A percentile compares a stretch with the other conserved stretches of the same genome.
Evolutionary conservation across 495 filamentous ascomycete species (phyloP).

Genomic region (Rhypophila decipiens): DNA sequence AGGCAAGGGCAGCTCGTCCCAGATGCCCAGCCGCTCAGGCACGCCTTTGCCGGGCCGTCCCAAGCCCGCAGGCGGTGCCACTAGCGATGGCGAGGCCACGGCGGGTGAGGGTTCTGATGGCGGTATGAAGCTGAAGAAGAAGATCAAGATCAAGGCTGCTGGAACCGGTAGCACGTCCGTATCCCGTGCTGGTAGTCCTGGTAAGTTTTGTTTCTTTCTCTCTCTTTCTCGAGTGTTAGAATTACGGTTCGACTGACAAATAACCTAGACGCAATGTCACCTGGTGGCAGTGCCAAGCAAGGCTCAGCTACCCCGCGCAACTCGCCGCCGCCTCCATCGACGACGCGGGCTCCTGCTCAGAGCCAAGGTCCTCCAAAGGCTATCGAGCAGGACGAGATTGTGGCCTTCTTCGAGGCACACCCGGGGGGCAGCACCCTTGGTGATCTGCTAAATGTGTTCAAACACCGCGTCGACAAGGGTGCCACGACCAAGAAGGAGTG

Average conservation of each 20-base stretch:
- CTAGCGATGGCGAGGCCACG: constrained; percentile 74
- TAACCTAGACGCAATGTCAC: too few species aligned
- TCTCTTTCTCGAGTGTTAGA: neutral
- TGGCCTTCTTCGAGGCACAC: constrained; percentile 44
- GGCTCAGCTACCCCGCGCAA: constrained; percentile 17
- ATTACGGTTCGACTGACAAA: too few species aligned
- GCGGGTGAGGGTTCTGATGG: constrained; percentile 72
- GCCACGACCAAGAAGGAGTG: constrained; percentile 40
- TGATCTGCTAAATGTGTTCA: constrained; percentile 57
- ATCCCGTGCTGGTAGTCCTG: constrained; percentile 48
- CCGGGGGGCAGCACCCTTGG: constrained; percentile 41
- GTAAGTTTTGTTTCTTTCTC: constrained; percentile 11
- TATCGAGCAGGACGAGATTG: constrained; percentile 55
- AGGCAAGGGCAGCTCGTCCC: constrained; percentile 44
- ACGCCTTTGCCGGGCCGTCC: constrained; percentile 55
- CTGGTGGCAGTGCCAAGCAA: too few species aligned
- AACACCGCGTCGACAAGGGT: constrained; percentile 47
- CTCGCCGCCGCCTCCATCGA: constrained; percentile 8
- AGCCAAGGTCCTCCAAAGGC: constrained; percentile 13
- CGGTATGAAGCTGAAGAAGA: constrained; percentile 53
- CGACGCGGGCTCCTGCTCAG: too few species aligned
- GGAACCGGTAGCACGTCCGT: constrained; percentile 43
- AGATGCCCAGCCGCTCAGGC: constrained; percentile 38
- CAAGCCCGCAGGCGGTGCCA: constrained; percentile 52
- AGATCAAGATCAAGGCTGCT: constrained; percentile 53